Evolutionary conservation across 2,329 filamentous ascomycete genomes (phyloP), one percentile per base, ranked within the genome.

Genomic region (Monilinia aucupariae): DNA sequence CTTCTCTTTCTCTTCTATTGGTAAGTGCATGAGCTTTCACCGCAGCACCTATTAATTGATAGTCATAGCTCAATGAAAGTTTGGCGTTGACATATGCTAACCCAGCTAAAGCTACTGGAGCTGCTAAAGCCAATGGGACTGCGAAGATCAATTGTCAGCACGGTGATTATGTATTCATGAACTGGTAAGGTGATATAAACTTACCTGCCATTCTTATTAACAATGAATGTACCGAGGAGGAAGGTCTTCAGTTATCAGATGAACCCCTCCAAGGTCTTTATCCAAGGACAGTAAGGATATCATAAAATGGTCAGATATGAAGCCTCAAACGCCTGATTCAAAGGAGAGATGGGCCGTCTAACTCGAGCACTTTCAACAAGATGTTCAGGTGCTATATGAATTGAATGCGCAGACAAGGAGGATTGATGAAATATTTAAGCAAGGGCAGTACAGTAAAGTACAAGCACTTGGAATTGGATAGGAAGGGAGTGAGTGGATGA

Each of bases 71-170:
- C 51, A 92, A 69, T 8, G 82, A 81, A 64, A 81, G 82, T 73
- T 83, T 86, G 49, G 89, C 91, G 72, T 94, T 91, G 69, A 93
- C 75, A 74, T 96, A 96, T 39, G 90, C 88, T n/a, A 88, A 77
- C 4, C 82, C 81, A 5, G 89, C 88, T 37, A 82, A 81, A 51
- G 84, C 81, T 20, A 87, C 87, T 22, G 88, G 85, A 34, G 81
- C 77, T 8, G 84, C 79, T 55, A 85, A 66, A 27, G 78, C 74
- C 27, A 85, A 74, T 51, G 84, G 82, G 49, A 84, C 81, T 84
- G 62, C 49, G 37, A 39, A 39, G 3, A 30, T 30, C 15, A 32
- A 43, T 13, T 34, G 22, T 41, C 34, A 41, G 27, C 6, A 30
- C 27, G 6, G 27, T 30, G 27, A 30, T 30, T 30, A 30, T 30